Base-by-base conservation (phyloP, 805 yeast genomes). In the Cyberlindnera maclurae region DNA sequence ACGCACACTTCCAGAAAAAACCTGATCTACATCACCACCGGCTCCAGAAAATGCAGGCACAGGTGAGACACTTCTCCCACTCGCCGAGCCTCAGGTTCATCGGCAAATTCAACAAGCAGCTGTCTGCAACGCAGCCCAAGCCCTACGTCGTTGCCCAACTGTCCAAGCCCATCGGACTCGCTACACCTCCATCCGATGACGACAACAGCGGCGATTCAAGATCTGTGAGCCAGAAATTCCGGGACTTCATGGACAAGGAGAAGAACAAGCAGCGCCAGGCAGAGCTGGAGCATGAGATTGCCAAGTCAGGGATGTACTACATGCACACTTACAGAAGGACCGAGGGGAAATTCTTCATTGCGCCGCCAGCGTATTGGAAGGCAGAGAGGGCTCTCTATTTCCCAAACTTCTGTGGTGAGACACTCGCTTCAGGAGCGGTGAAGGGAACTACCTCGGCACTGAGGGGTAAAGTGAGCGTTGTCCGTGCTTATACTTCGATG, bases 321-420 rank as follows among this genome's bases (percentile, higher is more conserved):
- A 67, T 79, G 54, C 74, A 75, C 51, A 69, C 73, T 3, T 80
- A 76, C 54, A 67, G 80, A 35, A 81, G 80, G 49, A 84, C 90
- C 3, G 73, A 78, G 29, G 98, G 97, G 17, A 87, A 88, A 61
- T 68, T 89, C 45, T 93, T 88, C 64, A 65, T 71, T 13, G 75
- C 96, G 0, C 97, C 97, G 1, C 67, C 73, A n/a, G 75, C 88
- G 2, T 81, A 74, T 50, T 89, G 90, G 73, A 75, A 73, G 43
- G 62, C 67, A 11, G 89, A 83, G 7, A 81, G 73, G 52, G 70
- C 97, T 0, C 62, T 77, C 34, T 93, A 76, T 57, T 86, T 93
- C 63, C 96, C 97, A 9, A 88, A 88, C 54, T 66, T 90, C 42
- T 56, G 62, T 18, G 90, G 80, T 1, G 68, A 67, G 16, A 68